Conservation (phyloP, 2,329 filamentous ascomycete genomes). For the Aspergillus nomiae region DNA sequence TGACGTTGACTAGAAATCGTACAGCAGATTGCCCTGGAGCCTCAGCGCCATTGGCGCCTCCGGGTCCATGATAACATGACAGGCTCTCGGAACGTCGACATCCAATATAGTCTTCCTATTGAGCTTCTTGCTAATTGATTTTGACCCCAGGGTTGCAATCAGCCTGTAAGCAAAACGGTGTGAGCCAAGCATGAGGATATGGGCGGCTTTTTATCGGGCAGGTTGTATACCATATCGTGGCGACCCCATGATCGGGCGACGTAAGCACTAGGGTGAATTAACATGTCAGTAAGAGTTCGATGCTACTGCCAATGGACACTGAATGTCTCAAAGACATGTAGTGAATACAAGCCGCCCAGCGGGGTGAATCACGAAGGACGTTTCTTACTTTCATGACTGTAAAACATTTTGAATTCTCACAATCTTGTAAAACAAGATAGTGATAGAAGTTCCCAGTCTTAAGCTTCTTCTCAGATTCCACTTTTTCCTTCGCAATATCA, state of each 20-base stretch:
- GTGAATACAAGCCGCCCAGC: background rate
- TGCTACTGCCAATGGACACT: background rate
- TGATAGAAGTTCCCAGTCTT: background rate
- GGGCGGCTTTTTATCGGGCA: background rate
- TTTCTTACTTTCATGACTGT: slow-evolving; percentile 86
- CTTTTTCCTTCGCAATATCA: background rate
- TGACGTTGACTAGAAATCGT: slow-evolving; percentile 24
- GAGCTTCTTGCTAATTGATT: slow-evolving; percentile 70
- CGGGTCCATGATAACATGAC: slow-evolving; percentile 81
- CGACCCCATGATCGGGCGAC: slow-evolving; percentile 84
- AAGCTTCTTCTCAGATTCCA: background rate
- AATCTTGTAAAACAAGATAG: too few species aligned
- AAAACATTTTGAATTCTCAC: slow-evolving; percentile 71
- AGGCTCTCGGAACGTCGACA: slow-evolving; percentile 84
- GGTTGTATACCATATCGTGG: slow-evolving; percentile 79
- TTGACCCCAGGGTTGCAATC: slow-evolving; percentile 81
- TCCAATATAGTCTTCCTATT: slow-evolving; percentile 84
- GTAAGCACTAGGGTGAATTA: slow-evolving; percentile 64
- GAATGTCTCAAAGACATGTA: background rate
- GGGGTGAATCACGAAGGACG: background rate
- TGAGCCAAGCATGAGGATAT: background rate
- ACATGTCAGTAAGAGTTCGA: slow-evolving; percentile 22
- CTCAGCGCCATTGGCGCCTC: slow-evolving; percentile 86
- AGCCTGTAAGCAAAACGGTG: slow-evolving; percentile 61
- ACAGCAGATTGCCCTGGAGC: slow-evolving; percentile 85